These are phyloP conservation scores for Zygosaccharomyces sapae DNA, from an alignment of 1,139 yeast species.

Conservation along the genomic window DNA sequence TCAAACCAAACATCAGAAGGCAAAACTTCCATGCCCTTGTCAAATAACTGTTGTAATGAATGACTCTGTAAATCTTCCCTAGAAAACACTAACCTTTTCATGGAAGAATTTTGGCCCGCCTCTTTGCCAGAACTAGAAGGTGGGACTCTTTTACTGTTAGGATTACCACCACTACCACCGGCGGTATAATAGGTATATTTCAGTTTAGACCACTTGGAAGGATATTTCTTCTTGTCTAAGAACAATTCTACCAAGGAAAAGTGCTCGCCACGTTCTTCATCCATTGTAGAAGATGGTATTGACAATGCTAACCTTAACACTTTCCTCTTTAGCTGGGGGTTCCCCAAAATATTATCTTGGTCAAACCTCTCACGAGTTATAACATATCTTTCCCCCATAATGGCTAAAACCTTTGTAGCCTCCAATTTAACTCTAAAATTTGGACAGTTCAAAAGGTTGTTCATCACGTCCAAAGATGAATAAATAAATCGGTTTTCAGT, in stretches of 20 bases:
- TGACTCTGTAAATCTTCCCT: slow-evolving; percentile 49
- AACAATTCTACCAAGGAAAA: slow-evolving; percentile 53
- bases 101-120: slow-evolving; percentile 17
- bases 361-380: slow-evolving; percentile 44
- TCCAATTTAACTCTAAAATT: slow-evolving; percentile 57
- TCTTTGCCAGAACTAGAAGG: slow-evolving; percentile 8
- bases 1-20: slow-evolving; percentile 64
- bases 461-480: slow-evolving; percentile 61
- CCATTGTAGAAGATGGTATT: slow-evolving; percentile 47
- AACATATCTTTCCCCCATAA: slow-evolving; percentile 55
- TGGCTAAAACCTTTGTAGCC: slow-evolving; percentile 60
- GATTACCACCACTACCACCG: slow-evolving; percentile 3
- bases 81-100: slow-evolving; percentile 40
- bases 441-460: slow-evolving; percentile 55
- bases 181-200: slow-evolving; percentile 53
- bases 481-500: slow-evolving; percentile 68
- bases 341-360: slow-evolving; percentile 42
- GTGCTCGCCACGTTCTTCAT: slow-evolving; percentile 43
- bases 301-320: slow-evolving; percentile 51
- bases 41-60: slow-evolving; percentile 61
- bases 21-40: slow-evolving; percentile 52
- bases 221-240: slow-evolving; percentile 45
- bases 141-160: slow-evolving; percentile 6
- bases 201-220: slow-evolving; percentile 54
- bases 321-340: slow-evolving; percentile 38